Evolutionary conservation across 345 rosid species (phyloP).

Genomic region (Heritiera littoralis): DNA sequence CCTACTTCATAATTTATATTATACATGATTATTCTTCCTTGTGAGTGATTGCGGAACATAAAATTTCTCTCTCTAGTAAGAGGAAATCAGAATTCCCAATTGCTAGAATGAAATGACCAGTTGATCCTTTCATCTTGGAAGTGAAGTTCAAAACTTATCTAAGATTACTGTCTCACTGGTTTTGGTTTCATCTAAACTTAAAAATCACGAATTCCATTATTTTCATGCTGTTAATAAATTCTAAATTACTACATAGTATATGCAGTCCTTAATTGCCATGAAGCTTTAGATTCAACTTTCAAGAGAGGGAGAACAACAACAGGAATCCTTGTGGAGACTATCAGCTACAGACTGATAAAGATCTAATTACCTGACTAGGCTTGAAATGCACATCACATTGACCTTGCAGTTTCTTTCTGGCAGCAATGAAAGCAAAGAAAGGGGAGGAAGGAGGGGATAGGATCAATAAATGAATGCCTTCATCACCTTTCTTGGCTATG

Average conservation of each 20-base stretch:
- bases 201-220: background rate
- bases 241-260: background rate
- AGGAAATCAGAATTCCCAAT: background rate
- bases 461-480: background rate
- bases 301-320: background rate
- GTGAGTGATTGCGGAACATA: background rate
- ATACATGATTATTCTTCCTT: background rate
- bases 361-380: background rate
- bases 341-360: background rate
- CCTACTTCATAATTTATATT: background rate
- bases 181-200: background rate
- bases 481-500: conserved; percentile 1
- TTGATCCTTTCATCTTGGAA: background rate
- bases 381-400: background rate
- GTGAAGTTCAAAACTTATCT: background rate
- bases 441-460: background rate
- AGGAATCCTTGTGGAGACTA: background rate
- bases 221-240: background rate
- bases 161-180: background rate
- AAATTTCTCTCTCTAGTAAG: background rate
- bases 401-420: background rate
- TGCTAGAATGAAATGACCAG: conserved; percentile 2
- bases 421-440: background rate
- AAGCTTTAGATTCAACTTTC: background rate
- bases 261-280: background rate